A percentile compares a stretch with the other conserved stretches of the same genome.
These are phyloP conservation scores for Rachicladosporium sp. DNA, from an alignment of 2,329 filamentous ascomycete genomes.

Conservation along the genomic window DNA sequence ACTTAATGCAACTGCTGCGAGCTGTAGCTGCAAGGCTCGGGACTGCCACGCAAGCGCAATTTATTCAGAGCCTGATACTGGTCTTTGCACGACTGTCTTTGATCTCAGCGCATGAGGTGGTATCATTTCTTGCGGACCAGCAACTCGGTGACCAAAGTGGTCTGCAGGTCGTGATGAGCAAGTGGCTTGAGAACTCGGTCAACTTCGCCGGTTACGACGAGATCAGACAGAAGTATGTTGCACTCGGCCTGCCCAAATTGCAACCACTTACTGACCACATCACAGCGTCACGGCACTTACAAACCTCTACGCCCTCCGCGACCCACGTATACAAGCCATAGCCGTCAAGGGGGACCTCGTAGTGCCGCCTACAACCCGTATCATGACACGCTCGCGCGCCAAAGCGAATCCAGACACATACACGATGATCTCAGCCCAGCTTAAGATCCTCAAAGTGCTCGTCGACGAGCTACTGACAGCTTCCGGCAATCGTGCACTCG, in stretches of 20 bases:
- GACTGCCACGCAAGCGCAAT: slow-evolving; percentile 69
- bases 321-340: slow-evolving; percentile 64
- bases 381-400: slow-evolving; percentile 87
- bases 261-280: slow-evolving; percentile 2
- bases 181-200: slow-evolving; percentile 95
- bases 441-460: slow-evolving; percentile 94
- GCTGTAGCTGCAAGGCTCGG: slow-evolving; percentile 82
- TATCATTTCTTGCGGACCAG: slow-evolving; percentile 79
- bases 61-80: slow-evolving; percentile 90
- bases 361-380: slow-evolving; percentile 62
- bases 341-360: slow-evolving; percentile 88
- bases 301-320: slow-evolving; percentile 79
- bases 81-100: slow-evolving; percentile 88
- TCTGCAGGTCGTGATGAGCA: slow-evolving; percentile 77
- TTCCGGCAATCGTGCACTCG: slow-evolving; percentile 43
- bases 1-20: slow-evolving; percentile 72
- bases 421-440: slow-evolving; percentile 71
- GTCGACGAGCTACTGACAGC: slow-evolving; percentile 83
- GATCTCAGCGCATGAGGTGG: slow-evolving; percentile 73
- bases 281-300: slow-evolving; percentile 77
- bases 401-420: slow-evolving; percentile 82
- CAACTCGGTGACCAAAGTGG: slow-evolving; percentile 69
- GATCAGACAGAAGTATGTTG: slow-evolving; percentile 82
- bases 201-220: slow-evolving; percentile 98
- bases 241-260: background rate